Evolutionary conservation across 1,139 yeast genomes (phyloP), one percentile per base, ranked within the genome.

Genomic region (Saccharomyces uvarum): DNA sequence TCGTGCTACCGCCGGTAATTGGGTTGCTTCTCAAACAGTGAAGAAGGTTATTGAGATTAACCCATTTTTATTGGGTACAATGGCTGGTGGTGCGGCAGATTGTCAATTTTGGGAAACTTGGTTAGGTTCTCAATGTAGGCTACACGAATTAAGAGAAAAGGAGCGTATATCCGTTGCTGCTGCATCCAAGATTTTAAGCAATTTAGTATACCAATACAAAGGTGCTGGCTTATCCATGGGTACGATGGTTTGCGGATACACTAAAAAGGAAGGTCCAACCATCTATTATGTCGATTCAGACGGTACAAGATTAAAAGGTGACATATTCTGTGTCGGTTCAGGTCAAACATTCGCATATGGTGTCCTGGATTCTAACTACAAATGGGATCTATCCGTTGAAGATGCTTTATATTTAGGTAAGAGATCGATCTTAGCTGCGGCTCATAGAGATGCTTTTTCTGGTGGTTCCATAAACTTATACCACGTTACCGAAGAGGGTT

Each of bases 61-160:
- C 73, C 97, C 98, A 53, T 87, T 88, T 69, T 75, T 93, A 63
- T 79, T 93, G 65, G 99, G 99, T 61, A 93, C 99, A 32, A 85
- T 93, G 97, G 99, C 99, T 41, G 99, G 99, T 74, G 98, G 98
- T 77, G 99, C 99, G 52, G 99, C 99, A 28, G 99, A 93, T 75
- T 93, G 99, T 78, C 99, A 95, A 73, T 95, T 79, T 73, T 93
- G 99, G 99, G 98, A 93, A 75, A 89, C 97, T 29, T 93, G 98
- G 98, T 79, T 93, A 60, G 99, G 99, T 61, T 78, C 96, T 21
- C 98, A 93, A 74, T 93, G 99, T 76, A 81, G 99, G 68, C 76
- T 93, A 65, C 96, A 91, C 71, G 99, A 93, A 72, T 79, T 93
- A 67, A 82, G 97, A 69, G 95, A 91, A 72, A 91, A 91, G 74